Conservation (phyloP, 345 rosid species). For the Acer campestre region DNA sequence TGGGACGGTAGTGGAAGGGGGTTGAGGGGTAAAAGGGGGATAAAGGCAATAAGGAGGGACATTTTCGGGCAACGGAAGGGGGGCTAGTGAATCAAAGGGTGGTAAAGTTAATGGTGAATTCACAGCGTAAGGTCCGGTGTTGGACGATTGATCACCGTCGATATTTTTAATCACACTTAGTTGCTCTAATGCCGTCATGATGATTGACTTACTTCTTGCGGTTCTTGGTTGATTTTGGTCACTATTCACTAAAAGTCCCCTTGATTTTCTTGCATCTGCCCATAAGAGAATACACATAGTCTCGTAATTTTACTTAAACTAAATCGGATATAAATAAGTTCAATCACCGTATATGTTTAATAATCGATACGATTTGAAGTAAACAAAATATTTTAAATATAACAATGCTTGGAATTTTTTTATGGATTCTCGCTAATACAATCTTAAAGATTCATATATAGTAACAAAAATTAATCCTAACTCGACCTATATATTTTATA, state of each 20-base stretch:
- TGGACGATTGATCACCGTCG: slow-evolving; percentile 44
- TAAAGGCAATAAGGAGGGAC: slow-evolving; percentile 57
- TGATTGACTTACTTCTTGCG: slow-evolving; percentile 11
- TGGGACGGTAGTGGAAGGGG: slow-evolving; percentile 35
- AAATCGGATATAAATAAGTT: no score
- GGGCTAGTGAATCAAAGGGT: slow-evolving; percentile 59
- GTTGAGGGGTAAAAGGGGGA: slow-evolving; percentile 58
- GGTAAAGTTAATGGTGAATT: slow-evolving; percentile 61
- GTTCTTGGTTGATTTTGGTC: slow-evolving; percentile 25
- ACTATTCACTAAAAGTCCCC: slow-evolving; percentile 1
- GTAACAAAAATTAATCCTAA: not conserved
- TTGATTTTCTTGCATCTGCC: slow-evolving; percentile 43
- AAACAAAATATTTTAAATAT: no score
- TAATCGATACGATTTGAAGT: no score
- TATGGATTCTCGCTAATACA: not conserved
- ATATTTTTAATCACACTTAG: slow-evolving; percentile 40
- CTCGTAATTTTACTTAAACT: no score
- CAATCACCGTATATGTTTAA: no score
- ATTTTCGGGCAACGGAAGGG: slow-evolving; percentile 45
- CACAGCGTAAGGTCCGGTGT: slow-evolving; percentile 50
- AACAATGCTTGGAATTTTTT: no score
- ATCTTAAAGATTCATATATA: not conserved
- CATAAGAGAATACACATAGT: not conserved
- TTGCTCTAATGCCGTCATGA: slow-evolving; percentile 27
- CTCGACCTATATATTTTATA: not conserved